Evolutionary conservation across 352 stramenopile genomes (phyloP).

Genomic region (Phytophthora citrophthora): DNA sequence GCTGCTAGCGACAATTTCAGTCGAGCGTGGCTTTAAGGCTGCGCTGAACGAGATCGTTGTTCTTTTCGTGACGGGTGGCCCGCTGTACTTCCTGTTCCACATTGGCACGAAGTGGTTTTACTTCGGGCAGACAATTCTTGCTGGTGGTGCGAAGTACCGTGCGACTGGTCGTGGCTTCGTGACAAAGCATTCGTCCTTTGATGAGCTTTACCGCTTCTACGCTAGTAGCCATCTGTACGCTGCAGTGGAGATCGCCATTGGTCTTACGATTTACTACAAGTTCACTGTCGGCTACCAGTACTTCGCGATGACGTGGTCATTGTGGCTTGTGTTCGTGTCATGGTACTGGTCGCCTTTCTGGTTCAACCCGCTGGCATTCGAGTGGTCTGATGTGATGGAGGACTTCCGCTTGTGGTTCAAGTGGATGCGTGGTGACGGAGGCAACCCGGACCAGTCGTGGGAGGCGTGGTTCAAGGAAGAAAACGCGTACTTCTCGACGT

Average conservation of each 20-base stretch:
- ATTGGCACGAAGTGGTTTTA: slow-evolving; percentile 99
- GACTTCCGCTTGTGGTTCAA: slow-evolving; percentile 92
- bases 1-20: slow-evolving; percentile 96
- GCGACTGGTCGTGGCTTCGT: slow-evolving; percentile 98
- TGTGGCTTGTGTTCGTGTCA: slow-evolving; percentile 93
- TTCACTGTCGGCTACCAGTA: slow-evolving; percentile 96
- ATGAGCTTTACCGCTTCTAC: slow-evolving; percentile 99
- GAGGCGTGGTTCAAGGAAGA: slow-evolving; percentile 97
- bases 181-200: slow-evolving; percentile 98
- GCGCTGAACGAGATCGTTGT: slow-evolving; percentile 94
- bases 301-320: slow-evolving; percentile 96
- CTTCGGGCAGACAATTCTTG: slow-evolving; percentile 98
- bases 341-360: slow-evolving; percentile 96
- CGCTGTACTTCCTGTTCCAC: slow-evolving; percentile 99
- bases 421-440: slow-evolving; percentile 94
- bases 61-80: slow-evolving; percentile 97
- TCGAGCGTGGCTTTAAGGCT: slow-evolving; percentile 97
- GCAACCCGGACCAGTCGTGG: slow-evolving; percentile 94
- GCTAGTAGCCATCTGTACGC: slow-evolving; percentile 98
- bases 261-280: slow-evolving; percentile 94
- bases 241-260: slow-evolving; percentile 91
- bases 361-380: slow-evolving; percentile 98
- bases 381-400: slow-evolving; percentile 94
- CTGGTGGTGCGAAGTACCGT: slow-evolving; percentile 98
- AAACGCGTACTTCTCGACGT: slow-evolving; percentile 92